Evolutionary conservation across 257 asterid genomes (phyloP).

Genomic region (Forsythia viridissima): DNA sequence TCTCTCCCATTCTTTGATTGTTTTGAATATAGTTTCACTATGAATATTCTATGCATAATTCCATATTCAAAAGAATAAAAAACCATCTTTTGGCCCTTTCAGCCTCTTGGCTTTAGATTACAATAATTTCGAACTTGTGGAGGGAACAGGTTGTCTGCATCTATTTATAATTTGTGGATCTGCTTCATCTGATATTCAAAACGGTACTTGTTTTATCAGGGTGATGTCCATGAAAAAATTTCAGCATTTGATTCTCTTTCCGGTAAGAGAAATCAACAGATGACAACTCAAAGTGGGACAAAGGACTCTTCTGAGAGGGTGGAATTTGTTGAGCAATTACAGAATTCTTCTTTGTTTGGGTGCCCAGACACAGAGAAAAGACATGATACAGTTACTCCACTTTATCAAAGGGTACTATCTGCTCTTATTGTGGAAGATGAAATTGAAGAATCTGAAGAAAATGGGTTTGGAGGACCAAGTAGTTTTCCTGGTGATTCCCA

Average conservation of each 20-base stretch:
- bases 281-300: conserved; percentile 35
- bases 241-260: conserved; percentile 42
- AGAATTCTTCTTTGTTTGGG: conserved; percentile 44
- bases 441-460: conserved; percentile 71
- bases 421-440: conserved; percentile 86
- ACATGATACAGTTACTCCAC: conserved; percentile 55
- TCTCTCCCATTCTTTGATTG: neutral
- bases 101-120: conserved; percentile 9
- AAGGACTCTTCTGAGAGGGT: conserved; percentile 39
- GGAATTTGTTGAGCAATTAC: conserved; percentile 55
- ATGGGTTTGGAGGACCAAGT: conserved; percentile 55
- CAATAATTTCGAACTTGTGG: neutral
- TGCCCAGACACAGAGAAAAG: conserved; percentile 45
- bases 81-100: conserved; percentile 7
- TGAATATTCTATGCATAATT: neutral
- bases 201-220: conserved; percentile 46
- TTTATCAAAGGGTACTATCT: conserved; percentile 87
- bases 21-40: neutral
- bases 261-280: conserved; percentile 41
- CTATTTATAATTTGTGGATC: conserved; percentile 9
- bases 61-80: neutral
- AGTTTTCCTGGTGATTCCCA: conserved; percentile 47
- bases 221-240: conserved; percentile 43
- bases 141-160: conserved; percentile 8
- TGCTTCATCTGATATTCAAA: conserved; percentile 23